Percentiles rank a stretch among this genome's conserved stretches.
Evolutionary conservation across 2,329 filamentous ascomycete species (phyloP).

Genomic region (Xylaria sp.): DNA sequence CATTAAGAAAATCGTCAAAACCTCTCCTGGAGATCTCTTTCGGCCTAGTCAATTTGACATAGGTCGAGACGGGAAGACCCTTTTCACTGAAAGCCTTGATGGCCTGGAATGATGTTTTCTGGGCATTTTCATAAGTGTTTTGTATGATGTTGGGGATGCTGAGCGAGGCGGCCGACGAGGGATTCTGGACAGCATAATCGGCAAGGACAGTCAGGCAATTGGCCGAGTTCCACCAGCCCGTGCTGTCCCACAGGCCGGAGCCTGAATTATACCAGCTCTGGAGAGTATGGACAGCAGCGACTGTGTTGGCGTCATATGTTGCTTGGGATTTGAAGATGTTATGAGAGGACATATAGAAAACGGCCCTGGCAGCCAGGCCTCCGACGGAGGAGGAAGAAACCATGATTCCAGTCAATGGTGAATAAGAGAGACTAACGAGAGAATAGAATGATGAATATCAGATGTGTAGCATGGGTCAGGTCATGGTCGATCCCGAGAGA

Average conservation of each 20-base stretch:
- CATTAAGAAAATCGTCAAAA: constrained; percentile 62
- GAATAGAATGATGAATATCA: constrained; percentile 31
- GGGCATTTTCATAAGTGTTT: constrained; percentile 49
- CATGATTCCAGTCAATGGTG: constrained; percentile 43
- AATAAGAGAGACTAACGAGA: constrained; percentile 11
- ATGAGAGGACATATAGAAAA: constrained; percentile 49
- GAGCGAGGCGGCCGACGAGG: constrained; percentile 31
- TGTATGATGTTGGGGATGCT: constrained; percentile 48
- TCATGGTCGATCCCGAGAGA: constrained; percentile 29
- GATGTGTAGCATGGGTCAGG: constrained; percentile 14
- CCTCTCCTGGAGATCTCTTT: constrained; percentile 48
- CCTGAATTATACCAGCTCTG: constrained; percentile 64
- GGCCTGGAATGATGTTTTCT: constrained; percentile 47
- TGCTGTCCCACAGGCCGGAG: constrained; percentile 66
- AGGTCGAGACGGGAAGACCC: constrained; percentile 47
- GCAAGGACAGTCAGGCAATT: constrained; percentile 62
- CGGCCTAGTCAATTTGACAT: constrained; percentile 42
- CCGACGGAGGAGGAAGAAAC: constrained; percentile 48
- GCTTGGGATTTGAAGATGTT: constrained; percentile 39
- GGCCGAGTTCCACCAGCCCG: constrained; percentile 72
- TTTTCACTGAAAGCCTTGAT: constrained; percentile 41
- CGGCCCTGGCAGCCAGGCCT: constrained; percentile 47
- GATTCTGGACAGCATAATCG: constrained; percentile 37
- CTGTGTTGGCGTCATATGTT: constrained; percentile 44
- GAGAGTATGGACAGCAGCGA: constrained; percentile 51